Evolutionary conservation across 1,284 basidiomycete genomes (phyloP).

Genomic region (Puccinia coronata): DNA sequence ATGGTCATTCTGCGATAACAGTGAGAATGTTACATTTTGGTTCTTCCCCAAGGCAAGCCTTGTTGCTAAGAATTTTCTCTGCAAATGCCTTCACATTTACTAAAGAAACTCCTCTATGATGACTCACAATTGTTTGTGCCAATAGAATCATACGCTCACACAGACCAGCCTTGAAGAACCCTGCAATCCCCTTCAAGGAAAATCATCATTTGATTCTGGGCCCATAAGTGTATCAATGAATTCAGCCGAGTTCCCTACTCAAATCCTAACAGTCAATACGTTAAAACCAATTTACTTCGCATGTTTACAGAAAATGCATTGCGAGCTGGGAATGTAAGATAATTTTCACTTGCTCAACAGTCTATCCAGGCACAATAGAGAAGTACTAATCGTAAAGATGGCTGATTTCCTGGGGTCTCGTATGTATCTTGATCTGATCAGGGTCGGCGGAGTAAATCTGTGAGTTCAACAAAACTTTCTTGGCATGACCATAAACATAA

Average conservation of each 20-base stretch:
- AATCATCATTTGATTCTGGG: background rate
- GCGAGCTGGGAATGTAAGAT: conserved; percentile 10
- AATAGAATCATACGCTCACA: conserved; percentile 7
- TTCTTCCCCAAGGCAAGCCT: conserved; percentile 4
- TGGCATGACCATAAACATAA: background rate
- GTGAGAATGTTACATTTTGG: background rate
- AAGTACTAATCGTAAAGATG: background rate
- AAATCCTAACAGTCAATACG: conserved; percentile 6
- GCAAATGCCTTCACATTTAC: background rate
- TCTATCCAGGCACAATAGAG: no score
- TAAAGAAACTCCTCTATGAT: background rate
- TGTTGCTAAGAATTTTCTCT: background rate
- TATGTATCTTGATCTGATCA: background rate
- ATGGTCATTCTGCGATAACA: background rate
- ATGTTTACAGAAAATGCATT: conserved; percentile 8
- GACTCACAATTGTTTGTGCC: background rate
- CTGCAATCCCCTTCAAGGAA: background rate
- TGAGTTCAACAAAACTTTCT: background rate
- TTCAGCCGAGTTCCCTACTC: background rate
- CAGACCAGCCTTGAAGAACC: conserved; percentile 16
- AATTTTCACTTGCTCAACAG: background rate
- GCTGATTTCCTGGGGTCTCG: background rate
- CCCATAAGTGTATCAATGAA: conserved; percentile 4
- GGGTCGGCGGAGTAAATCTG: conserved; percentile 15
- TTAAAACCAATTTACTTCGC: conserved; percentile 13